Evolutionary conservation across 257 asterid species (phyloP), one percentile per base, ranked within the genome.

Genomic region (Lithospermum erythrorhizon): DNA sequence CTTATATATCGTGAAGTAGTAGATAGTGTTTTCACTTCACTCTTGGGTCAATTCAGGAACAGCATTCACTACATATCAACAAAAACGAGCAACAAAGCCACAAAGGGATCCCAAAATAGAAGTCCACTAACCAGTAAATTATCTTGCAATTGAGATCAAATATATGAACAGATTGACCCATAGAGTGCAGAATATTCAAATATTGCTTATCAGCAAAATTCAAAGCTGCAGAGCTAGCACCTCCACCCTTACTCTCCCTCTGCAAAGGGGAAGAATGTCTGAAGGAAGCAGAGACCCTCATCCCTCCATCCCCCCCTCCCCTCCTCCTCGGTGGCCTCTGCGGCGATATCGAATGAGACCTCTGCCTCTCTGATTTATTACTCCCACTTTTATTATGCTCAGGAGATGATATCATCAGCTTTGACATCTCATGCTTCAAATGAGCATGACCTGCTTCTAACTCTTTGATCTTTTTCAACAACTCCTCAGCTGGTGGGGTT

Each of bases 111-210:
- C 5, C 6, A 17, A 21, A 55, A 22, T 6, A 9, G 35, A 60
- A 47, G 61, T 29, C 16, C 41, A 83, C 87, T 79, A 63, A 87
- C 97, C 97, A 90, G 84, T 87, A 90, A 71, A 85, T 77, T 53
- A 90, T 66, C 32, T 86, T 84, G 66, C 67, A 30, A 69, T 76
- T 55, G 25, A 66, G 77, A 78, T 83, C 96, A 71, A 73, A 68
- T 71, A 83, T 83, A 69, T 90, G 96, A 72, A 87, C 84, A 0
- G 96, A 55, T 63, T 87, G 96, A 30, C 89, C 95, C 94, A 90
- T 85, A 45, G 96, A 85, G 82, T 87, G 96, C 78, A 90, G 76
- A 74, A 87, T 85, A 65, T 79, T 85, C 81, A 82, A 70, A 79
- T 82, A 85, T 76, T 87, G 96, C 69, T 68, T 77, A 68, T 90